A percentile compares a stretch with the other conserved stretches of the same genome.
These are phyloP conservation scores for Capsaspora owczarzaki DNA, from an alignment of 78 protist genomes.

Conservation along the genomic window DNA sequence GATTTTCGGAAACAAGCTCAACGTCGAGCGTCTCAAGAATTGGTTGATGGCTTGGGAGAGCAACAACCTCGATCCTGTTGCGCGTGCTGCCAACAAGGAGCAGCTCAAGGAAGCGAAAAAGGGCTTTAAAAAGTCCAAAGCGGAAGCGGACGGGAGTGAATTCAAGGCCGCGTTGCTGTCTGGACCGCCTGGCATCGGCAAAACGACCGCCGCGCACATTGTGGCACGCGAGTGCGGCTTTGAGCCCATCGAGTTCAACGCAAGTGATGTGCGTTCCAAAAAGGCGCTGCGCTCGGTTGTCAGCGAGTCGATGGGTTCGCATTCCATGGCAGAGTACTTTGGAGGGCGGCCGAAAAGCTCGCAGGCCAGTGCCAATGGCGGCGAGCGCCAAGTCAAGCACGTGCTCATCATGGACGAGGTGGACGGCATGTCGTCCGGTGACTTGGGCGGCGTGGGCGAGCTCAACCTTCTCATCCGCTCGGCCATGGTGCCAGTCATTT, in stretches of 20 bases:
- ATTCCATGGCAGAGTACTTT: slow-evolving; percentile 43
- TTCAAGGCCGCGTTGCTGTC: slow-evolving; percentile 62
- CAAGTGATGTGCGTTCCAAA: slow-evolving; percentile 83
- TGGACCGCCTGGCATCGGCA: slow-evolving; percentile 94
- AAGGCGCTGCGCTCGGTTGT: background rate
- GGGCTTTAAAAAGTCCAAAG: background rate
- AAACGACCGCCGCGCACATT: slow-evolving; percentile 77
- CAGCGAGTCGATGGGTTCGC: slow-evolving; percentile 18
- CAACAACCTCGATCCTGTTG: too few relatives aligned
- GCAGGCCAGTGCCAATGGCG: too few relatives aligned
- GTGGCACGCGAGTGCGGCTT: slow-evolving; percentile 43
- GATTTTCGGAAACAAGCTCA: slow-evolving; percentile 61
- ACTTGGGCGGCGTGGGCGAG: slow-evolving; percentile 90
- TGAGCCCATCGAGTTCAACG: slow-evolving; percentile 87
- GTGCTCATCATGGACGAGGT: slow-evolving; percentile 91
- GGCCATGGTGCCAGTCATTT: slow-evolving; percentile 80
- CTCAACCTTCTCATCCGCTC: slow-evolving; percentile 47
- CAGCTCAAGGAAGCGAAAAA: background rate
- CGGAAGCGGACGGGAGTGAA: background rate
- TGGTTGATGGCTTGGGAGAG: slow-evolving; percentile 63
- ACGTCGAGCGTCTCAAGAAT: slow-evolving; percentile 11
- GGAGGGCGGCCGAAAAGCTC: background rate
- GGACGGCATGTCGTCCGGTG: slow-evolving; percentile 94
- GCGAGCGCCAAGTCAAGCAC: background rate
- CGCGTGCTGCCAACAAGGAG: background rate